A percentile compares a stretch with the other conserved stretches of the same genome.
phyloP scores from a whole-genome alignment of 306 rosid genomes.

The Comarum palustre region DNA sequence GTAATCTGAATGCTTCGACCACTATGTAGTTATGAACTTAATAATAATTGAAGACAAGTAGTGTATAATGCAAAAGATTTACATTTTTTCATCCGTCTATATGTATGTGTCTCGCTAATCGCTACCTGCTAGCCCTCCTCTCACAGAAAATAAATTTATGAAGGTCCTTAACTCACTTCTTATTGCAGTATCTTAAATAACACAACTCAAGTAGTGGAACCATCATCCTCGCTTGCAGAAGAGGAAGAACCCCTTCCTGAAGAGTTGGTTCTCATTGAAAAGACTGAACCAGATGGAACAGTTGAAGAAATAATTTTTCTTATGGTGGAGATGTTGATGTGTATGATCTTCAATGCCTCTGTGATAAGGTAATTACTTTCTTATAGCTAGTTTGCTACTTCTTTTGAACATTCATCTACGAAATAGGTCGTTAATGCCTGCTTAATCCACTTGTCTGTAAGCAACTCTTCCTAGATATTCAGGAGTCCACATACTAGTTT shows the following conservation, averaged over 20 bases:
- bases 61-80: neutral
- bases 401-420: no score
- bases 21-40: neutral
- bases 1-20: neutral
- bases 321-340: slow-evolving; percentile 83
- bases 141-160: slow-evolving; percentile 6
- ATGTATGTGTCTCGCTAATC: neutral
- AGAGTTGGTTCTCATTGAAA: slow-evolving; percentile 83
- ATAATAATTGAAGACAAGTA: neutral
- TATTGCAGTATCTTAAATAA: slow-evolving; percentile 54
- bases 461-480: no score
- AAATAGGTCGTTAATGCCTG: no score
- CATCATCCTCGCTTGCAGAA: slow-evolving; percentile 46
- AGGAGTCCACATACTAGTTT: no score
- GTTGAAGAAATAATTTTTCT: slow-evolving; percentile 84
- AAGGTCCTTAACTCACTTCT: slow-evolving; percentile 18
- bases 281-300: slow-evolving; percentile 70
- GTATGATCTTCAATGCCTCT: slow-evolving; percentile 85
- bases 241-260: slow-evolving; percentile 74
- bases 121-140: slow-evolving; percentile 13
- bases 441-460: no score
- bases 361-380: slow-evolving; percentile 61
- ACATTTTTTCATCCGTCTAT: slow-evolving; percentile 2
- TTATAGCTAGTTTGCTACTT: neutral
- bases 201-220: slow-evolving; percentile 66